These are phyloP conservation scores for Bipolaris victoriae DNA, from an alignment of 2,329 filamentous ascomycete genomes.

Conservation along the genomic window DNA sequence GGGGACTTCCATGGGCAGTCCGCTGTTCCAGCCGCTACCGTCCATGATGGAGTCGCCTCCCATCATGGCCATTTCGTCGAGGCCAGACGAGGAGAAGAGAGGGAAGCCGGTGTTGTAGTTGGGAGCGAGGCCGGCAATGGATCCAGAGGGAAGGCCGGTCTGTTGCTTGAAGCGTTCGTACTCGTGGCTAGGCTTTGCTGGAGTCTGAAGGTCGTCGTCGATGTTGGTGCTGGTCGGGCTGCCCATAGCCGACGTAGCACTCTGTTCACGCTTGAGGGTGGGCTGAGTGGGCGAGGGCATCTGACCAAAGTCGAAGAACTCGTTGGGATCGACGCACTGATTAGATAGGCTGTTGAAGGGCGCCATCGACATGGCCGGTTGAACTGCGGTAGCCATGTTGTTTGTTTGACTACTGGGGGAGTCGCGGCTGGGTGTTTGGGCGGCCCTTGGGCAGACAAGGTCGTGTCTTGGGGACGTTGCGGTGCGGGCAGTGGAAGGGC, in stretches of 20 bases:
- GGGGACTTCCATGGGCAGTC: conserved; percentile 58
- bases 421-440: conserved; percentile 19
- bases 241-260: conserved; percentile 60
- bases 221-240: conserved; percentile 62
- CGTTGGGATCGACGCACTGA: conserved; percentile 51
- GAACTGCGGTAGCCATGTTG: conserved; percentile 47
- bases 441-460: conserved; percentile 38
- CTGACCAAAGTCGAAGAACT: conserved; percentile 64
- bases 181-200: conserved; percentile 87
- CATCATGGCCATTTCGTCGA: conserved; percentile 70
- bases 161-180: conserved; percentile 96
- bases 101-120: conserved; percentile 47
- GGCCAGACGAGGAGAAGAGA: conserved; percentile 65
- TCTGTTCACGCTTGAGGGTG: conserved; percentile 57
- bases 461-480: conserved; percentile 31
- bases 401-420: conserved; percentile 18
- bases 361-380: conserved; percentile 46
- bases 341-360: conserved; percentile 40
- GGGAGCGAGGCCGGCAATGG: conserved; percentile 78
- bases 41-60: conserved; percentile 59
- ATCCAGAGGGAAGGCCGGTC: conserved; percentile 87
- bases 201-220: conserved; percentile 61
- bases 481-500: conserved; percentile 22
- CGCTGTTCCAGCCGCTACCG: conserved; percentile 61
- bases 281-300: conserved; percentile 64